These are phyloP conservation scores for Psilocybe cyanescens DNA, from an alignment of 768 basidiomycete genomes.

Conservation along the genomic window DNA sequence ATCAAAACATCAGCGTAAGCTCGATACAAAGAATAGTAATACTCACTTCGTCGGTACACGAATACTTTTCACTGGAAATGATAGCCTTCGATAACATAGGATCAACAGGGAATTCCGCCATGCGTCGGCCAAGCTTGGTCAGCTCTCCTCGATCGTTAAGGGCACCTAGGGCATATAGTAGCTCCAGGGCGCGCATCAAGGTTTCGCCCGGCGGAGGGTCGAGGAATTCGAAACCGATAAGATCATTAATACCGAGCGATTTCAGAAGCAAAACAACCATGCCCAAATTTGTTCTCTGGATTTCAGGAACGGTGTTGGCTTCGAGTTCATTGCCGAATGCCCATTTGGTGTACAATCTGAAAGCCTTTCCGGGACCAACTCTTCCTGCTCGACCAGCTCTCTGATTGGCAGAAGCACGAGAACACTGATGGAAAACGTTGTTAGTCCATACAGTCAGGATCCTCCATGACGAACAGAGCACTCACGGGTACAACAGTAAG, in stretches of 20 bases:
- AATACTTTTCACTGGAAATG: conserved; percentile 92
- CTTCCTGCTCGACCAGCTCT: conserved; percentile 96
- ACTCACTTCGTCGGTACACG: conserved; percentile 93
- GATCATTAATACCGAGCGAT: conserved; percentile 96
- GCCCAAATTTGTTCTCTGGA: conserved; percentile 97
- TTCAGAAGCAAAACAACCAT: conserved; percentile 96
- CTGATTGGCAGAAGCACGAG: conserved; percentile 96
- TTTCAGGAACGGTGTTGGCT: conserved; percentile 97
- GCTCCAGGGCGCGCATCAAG: conserved; percentile 90
- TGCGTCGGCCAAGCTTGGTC: conserved; percentile 94
- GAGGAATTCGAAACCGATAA: conserved; percentile 98
- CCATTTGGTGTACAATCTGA: conserved; percentile 99
- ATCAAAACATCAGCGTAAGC: background rate
- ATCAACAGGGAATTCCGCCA: conserved; percentile 99
- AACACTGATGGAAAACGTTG: conserved; percentile 62
- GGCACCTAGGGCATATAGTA: conserved; percentile 94
- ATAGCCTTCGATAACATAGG: conserved; percentile 97
- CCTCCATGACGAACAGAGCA: conserved; percentile 13
- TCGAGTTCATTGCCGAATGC: conserved; percentile 95
- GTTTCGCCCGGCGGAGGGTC: conserved; percentile 98
- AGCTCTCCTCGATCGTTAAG: conserved; percentile 95
- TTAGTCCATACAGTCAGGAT: background rate
- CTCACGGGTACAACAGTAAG: conserved; percentile 92
- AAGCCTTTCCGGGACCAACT: conserved; percentile 97
- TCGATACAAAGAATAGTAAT: background rate